phyloP scores from a whole-genome alignment of 1,139 yeast genomes.

The Yamadazyma spencermartinsiae region DNA sequence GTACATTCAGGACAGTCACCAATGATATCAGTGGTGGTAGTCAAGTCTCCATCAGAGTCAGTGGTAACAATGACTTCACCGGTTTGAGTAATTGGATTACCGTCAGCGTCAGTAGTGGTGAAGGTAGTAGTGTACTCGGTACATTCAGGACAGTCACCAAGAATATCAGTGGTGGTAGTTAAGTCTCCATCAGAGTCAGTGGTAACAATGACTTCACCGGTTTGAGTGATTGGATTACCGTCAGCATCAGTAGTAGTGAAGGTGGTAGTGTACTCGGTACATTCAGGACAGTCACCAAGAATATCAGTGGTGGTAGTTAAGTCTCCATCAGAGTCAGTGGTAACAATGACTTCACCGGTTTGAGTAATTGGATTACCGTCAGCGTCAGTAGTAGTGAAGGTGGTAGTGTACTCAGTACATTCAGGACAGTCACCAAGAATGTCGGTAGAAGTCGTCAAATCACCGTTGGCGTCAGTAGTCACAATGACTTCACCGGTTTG shows the following conservation, averaged over 20 bases:
- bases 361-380: slow-evolving; percentile 16
- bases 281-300: slow-evolving; percentile 4
- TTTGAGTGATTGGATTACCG: slow-evolving; percentile 7
- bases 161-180: slow-evolving; percentile 8
- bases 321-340: slow-evolving; percentile 8
- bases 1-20: slow-evolving; percentile 14
- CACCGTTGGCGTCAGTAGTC: slow-evolving; percentile 15
- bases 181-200: slow-evolving; percentile 5
- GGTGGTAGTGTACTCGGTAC: slow-evolving; percentile 4
- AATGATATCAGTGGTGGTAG: slow-evolving; percentile 6
- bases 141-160: slow-evolving; percentile 11
- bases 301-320: slow-evolving; percentile 8
- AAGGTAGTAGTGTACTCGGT: slow-evolving; percentile 9
- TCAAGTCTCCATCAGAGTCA: slow-evolving; percentile 6
- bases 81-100: slow-evolving; percentile 5
- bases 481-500: slow-evolving; percentile 11
- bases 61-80: slow-evolving; percentile 10
- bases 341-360: slow-evolving; percentile 8
- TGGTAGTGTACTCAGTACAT: slow-evolving; percentile 15
- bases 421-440: slow-evolving; percentile 11
- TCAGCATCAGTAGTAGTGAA: slow-evolving; percentile 5
- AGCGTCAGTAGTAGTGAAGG: slow-evolving; percentile 7
- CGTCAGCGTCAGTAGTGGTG: slow-evolving; percentile 5
- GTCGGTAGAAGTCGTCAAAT: slow-evolving; percentile 12
- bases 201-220: slow-evolving; percentile 11